phyloP scores from a whole-genome alignment of 495 filamentous ascomycete species.

The Trichoderma virens region DNA sequence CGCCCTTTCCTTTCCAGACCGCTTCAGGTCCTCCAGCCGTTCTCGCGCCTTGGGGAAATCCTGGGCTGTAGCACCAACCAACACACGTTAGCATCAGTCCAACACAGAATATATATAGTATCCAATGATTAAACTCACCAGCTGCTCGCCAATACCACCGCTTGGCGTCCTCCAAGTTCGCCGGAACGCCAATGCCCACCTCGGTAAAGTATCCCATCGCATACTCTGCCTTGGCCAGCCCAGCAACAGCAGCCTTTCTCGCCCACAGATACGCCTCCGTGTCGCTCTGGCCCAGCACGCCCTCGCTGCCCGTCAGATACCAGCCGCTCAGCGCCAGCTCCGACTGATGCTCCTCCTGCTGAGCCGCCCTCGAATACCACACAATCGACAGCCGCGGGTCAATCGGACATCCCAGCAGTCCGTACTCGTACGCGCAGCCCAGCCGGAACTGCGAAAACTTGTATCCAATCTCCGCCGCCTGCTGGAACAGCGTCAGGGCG shows the following conservation, averaged over 20 bases:
- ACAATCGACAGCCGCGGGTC: conserved; percentile 77
- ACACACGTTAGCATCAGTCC: conserved; percentile 13
- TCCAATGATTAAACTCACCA: conserved; percentile 52
- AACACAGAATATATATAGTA: not conserved
- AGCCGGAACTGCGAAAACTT: conserved; percentile 91
- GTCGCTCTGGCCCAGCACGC: conserved; percentile 83
- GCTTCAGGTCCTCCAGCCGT: conserved; percentile 85
- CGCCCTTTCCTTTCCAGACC: conserved; percentile 58
- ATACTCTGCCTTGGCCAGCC: conserved; percentile 87
- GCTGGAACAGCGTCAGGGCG: conserved; percentile 68
- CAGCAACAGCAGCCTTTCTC: conserved; percentile 77
- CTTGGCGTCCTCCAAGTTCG: conserved; percentile 89
- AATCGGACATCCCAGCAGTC: conserved; percentile 69
- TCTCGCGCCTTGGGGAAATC: conserved; percentile 89
- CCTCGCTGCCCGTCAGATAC: conserved; percentile 89
- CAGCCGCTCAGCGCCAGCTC: conserved; percentile 90
- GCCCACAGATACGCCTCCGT: conserved; percentile 98
- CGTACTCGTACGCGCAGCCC: conserved; percentile 84
- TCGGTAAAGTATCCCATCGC: conserved; percentile 98
- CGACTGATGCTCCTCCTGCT: conserved; percentile 89
- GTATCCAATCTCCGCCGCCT: conserved; percentile 87
- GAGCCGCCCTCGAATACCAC: conserved; percentile 88
- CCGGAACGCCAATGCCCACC: conserved; percentile 80
- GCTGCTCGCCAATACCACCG: conserved; percentile 98
- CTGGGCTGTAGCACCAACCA: conserved; percentile 54